Conservation (phyloP, 208 protist genomes). For the Leishmania aethiopica region DNA sequence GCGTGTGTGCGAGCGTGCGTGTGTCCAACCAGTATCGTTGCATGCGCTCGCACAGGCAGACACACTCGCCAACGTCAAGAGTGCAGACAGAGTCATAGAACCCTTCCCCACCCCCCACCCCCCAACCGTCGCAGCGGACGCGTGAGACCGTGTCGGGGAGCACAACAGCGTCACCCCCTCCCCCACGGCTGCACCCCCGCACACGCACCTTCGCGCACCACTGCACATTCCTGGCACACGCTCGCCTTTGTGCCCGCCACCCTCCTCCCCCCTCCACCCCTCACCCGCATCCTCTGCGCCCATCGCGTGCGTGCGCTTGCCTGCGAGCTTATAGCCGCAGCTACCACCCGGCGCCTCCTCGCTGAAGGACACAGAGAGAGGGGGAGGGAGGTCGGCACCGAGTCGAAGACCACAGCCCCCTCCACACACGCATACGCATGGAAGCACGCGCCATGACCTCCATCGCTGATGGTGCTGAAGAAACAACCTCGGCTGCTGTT, state of each 20-base stretch:
- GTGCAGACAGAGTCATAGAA: too few species aligned
- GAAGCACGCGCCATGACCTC: background rate
- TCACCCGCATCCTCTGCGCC: background rate
- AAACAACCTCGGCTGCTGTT: background rate
- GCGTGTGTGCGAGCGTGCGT: background rate
- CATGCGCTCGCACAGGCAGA: too few species aligned
- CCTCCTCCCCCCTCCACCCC: too few species aligned
- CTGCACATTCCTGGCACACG: too few species aligned
- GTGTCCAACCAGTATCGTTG: background rate
- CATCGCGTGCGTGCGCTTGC: background rate
- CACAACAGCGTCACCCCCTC: background rate
- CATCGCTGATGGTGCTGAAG: background rate
- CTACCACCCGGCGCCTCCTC: background rate
- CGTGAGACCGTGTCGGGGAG: background rate
- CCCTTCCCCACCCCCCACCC: too few species aligned
- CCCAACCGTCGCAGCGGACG: background rate
- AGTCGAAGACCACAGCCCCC: background rate
- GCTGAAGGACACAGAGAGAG: background rate
- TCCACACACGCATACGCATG: background rate
- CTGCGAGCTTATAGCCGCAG: background rate
- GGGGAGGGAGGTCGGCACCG: background rate
- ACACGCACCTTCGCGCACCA: background rate
- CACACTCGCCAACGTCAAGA: too few species aligned
- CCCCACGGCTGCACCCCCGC: too few species aligned
- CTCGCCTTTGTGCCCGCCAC: too few species aligned